A percentile compares a stretch with the other conserved stretches of the same genome.
Conservation (phyloP, 108 stramenopile genomes). For the Cyclotella cryptica region DNA sequence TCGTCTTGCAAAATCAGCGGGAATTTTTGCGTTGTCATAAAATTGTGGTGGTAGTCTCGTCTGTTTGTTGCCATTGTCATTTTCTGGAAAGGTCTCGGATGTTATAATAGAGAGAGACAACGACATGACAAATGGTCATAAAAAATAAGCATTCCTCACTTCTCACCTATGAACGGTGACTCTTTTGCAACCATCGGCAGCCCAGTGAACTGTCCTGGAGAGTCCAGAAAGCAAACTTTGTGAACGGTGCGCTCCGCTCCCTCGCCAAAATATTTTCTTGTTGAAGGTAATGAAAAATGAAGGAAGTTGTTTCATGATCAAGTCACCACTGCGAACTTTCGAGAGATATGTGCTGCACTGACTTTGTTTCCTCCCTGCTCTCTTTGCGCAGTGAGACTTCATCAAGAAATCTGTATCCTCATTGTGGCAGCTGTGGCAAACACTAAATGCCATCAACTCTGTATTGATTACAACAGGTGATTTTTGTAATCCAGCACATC, state of each 20-base stretch:
- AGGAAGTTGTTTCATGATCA: constrained; percentile 24
- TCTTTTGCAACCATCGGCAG: constrained; percentile 66
- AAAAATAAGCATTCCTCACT: not conserved
- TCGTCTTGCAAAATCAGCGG: constrained; percentile 48
- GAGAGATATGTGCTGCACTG: constrained; percentile 15
- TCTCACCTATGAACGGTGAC: constrained; percentile 55
- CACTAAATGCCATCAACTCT: constrained; percentile 20
- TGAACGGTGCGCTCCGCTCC: constrained; percentile 64
- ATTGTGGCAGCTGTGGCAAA: not conserved
- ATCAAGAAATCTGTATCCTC: not conserved
- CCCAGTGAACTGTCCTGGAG: constrained; percentile 46
- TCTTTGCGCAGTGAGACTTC: not conserved
- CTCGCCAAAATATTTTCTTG: constrained; percentile 57
- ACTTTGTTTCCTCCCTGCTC: not conserved
- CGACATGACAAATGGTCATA: not conserved
- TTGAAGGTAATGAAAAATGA: constrained; percentile 61
- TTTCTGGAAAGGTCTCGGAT: too few species aligned
- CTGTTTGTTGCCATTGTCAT: constrained; percentile 15
- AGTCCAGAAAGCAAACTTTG: constrained; percentile 55
- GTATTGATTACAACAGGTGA: too few species aligned
- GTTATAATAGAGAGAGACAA: too few species aligned
- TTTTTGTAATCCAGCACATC: too few species aligned
- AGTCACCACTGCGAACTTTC: constrained; percentile 18
- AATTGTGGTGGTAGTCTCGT: constrained; percentile 44
- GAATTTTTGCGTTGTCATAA: constrained; percentile 61